Evolutionary conservation across 768 basidiomycete species (phyloP), one percentile per base, ranked within the genome.

Genomic region (Boletus tomentosulus): DNA sequence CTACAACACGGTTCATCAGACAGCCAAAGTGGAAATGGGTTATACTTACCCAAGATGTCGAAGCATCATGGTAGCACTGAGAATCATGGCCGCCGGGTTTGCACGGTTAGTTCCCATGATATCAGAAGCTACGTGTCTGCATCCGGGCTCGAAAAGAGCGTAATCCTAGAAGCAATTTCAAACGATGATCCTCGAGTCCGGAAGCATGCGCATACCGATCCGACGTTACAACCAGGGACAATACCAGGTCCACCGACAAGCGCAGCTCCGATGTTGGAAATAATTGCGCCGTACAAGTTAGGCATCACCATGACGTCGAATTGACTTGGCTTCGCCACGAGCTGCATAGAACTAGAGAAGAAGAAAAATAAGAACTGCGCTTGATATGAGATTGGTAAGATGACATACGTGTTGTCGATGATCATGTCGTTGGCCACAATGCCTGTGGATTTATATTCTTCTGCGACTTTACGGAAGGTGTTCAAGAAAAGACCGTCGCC

Each of bases 241-340:
- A 98, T 85, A 66, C 97, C 97, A 37, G 96, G 97, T 38, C 97
- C 97, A 66, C 97, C 97, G 38, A 99, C 96, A 22, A 99, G 87
- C 22, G 96, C 97, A 56, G 97, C 94, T 64, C 97, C 96, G 58
- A 99, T 98, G 79, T 99, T 98, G 60, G 92, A 94, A 55, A 95
- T 87, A 64, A 98, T 98, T 61, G 92, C 95, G 55, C 96, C 96
- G 74, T 98, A 98, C 71, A 90, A 70, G 73, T 96, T 94, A 52
- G 92, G 94, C 92, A 96, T 97, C 67, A 98, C 97, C 95, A 99
- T 97, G 57, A 98, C 96, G 66, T 99, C 97, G 66, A 99, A 99
- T 71, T 99, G 97, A 60, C 80, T 79, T 30, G 97, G 97, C 63
- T 86, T 89, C 31, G 95, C 91, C 57, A 99, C 97, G 60, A 99